Conservation (phyloP, 2,329 filamentous ascomycete genomes). For the Fusarium paranaense region DNA sequence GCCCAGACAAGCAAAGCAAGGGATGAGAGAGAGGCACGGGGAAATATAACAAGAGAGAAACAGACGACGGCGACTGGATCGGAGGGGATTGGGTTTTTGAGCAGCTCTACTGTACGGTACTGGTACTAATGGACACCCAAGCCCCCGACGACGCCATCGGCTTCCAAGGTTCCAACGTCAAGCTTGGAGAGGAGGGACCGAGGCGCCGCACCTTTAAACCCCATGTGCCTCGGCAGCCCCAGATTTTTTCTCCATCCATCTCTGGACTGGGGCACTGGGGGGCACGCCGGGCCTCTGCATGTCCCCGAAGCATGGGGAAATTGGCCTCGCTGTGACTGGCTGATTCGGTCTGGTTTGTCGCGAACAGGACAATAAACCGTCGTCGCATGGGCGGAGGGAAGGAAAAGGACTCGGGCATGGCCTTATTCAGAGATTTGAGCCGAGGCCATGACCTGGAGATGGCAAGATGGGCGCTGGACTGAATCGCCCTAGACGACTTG, state of each 20-base stretch:
- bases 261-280: not conserved
- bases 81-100: conserved; percentile 36
- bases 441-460: conserved; percentile 31
- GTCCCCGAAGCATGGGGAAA: conserved; percentile 12
- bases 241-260: conserved; percentile 34
- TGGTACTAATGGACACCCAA: conserved; percentile 4
- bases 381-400: not conserved
- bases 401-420: conserved; percentile 12
- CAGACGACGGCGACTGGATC: conserved; percentile 8
- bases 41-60: conserved; percentile 1
- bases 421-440: conserved; percentile 35
- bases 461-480: not conserved
- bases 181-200: conserved; percentile 31
- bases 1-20: not conserved
- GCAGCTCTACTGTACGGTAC: not conserved
- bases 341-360: not conserved
- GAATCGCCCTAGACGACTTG: not conserved
- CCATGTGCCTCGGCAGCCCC: conserved; percentile 47
- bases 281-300: conserved; percentile 7
- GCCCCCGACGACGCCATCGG: conserved; percentile 23
- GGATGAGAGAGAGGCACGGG: conserved; percentile 1
- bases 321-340: not conserved
- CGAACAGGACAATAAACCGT: not conserved
- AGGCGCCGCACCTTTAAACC: conserved; percentile 34
- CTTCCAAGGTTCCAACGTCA: conserved; percentile 2